phyloP scores from a whole-genome alignment of 2,329 filamentous ascomycete species.

The Aspergillus sp. region DNA sequence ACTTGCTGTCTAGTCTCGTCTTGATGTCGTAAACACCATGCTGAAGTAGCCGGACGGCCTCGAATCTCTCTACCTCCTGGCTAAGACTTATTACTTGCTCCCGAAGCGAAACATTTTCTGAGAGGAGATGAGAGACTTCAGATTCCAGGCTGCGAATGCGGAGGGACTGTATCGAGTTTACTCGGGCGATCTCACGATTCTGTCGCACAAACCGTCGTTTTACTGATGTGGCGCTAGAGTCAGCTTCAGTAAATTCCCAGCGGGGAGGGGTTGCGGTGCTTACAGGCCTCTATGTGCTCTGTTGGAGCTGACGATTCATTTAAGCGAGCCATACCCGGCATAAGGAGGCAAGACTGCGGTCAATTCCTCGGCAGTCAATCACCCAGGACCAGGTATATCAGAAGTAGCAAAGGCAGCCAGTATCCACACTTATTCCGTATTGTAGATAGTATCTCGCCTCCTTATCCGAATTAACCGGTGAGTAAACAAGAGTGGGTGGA shows the following conservation, averaged over 20 bases:
- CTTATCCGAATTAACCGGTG: not conserved
- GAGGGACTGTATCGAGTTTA: constrained; percentile 65
- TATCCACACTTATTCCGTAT: not conserved
- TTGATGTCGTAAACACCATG: constrained; percentile 57
- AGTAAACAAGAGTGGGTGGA: constrained; percentile 11
- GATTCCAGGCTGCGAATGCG: constrained; percentile 65
- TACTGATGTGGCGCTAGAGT: constrained; percentile 43
- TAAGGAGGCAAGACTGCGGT: not conserved
- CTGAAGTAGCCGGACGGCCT: constrained; percentile 46
- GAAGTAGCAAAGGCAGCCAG: not conserved
- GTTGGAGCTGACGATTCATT: constrained; percentile 49
- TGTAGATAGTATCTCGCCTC: not conserved
- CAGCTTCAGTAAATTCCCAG: not conserved
- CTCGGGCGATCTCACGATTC: constrained; percentile 66
- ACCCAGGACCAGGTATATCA: not conserved
- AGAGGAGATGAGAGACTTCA: constrained; percentile 61
- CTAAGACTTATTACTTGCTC: constrained; percentile 62
- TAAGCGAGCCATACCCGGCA: constrained; percentile 52
- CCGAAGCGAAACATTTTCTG: constrained; percentile 62
- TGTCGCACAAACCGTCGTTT: constrained; percentile 67
- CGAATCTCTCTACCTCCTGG: constrained; percentile 54
- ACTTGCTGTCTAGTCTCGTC: constrained; percentile 56
- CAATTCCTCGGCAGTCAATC: not conserved
- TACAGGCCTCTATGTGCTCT: constrained; percentile 53
- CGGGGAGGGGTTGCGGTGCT: constrained; percentile 24